These are phyloP conservation scores for Lathyrus oleraceus DNA, from an alignment of 306 rosid genomes.

Conservation along the genomic window DNA sequence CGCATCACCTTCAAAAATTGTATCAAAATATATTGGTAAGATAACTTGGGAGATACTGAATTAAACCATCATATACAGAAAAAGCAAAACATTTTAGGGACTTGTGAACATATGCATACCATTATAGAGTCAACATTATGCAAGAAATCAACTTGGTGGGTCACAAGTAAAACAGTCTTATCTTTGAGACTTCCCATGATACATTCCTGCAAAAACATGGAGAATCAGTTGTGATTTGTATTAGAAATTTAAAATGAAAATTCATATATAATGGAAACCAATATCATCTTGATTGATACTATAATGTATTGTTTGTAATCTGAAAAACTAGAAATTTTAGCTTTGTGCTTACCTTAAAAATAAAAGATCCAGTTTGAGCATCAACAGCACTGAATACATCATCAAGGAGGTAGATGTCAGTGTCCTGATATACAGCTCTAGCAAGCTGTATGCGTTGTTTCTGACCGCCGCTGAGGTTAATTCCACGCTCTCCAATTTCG, in stretches of 20 bases:
- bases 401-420: constrained; percentile 84
- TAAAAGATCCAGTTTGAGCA: constrained; percentile 86
- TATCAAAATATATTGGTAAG: not conserved
- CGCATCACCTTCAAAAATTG: constrained; percentile 64
- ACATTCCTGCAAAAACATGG: constrained; percentile 62
- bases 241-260: not conserved
- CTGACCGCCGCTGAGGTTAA: constrained; percentile 93
- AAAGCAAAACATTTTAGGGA: not conserved
- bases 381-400: constrained; percentile 94
- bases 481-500: constrained; percentile 92
- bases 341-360: constrained; percentile 64
- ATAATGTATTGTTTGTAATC: not conserved
- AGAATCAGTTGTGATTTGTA: not conserved
- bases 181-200: constrained; percentile 70
- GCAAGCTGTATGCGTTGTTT: constrained; percentile 90
- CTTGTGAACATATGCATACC: constrained; percentile 43
- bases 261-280: too few relatives aligned
- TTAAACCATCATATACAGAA: constrained; percentile 14
- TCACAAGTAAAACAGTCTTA: constrained; percentile 77
- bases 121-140: constrained; percentile 73
- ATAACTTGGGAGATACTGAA: not conserved
- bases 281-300: too few relatives aligned
- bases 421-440: constrained; percentile 81
- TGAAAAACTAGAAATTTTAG: not conserved
- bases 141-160: constrained; percentile 94